Conservation (phyloP, 2,329 filamentous ascomycete genomes). For the Fusarium mundagurra region DNA sequence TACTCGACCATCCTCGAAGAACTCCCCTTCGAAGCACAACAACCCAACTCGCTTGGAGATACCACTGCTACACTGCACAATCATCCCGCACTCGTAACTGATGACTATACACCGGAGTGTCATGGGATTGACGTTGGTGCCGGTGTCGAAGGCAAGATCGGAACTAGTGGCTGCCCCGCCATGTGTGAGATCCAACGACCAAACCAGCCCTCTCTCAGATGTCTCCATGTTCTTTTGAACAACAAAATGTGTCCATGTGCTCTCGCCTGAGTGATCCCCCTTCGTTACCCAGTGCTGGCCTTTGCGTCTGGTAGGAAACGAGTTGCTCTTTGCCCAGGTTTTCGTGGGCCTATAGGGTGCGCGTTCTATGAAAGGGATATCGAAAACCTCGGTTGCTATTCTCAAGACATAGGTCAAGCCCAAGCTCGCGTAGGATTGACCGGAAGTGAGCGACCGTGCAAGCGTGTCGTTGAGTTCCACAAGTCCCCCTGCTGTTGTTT, state of each 20-base stretch:
- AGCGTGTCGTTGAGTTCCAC: accelerated
- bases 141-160: neutral
- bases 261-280: accelerated
- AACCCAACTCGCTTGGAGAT: neutral
- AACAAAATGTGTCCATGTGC: neutral
- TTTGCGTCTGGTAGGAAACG: neutral
- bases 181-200: neutral
- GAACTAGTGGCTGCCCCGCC: neutral
- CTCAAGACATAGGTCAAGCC: neutral
- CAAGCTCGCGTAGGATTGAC: accelerated
- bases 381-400: neutral
- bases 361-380: neutral
- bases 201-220: neutral
- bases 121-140: neutral
- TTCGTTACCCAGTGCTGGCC: neutral
- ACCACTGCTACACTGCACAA: neutral
- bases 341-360: neutral
- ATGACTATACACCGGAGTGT: neutral
- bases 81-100: accelerated
- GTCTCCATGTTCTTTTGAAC: neutral
- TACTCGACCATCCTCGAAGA: neutral
- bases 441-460: neutral
- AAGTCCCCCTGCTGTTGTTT: accelerated
- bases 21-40: neutral
- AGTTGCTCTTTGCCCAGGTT: neutral